Base-by-base conservation (phyloP, 305 asterid genomes). In the Fraxinus latifolia region DNA sequence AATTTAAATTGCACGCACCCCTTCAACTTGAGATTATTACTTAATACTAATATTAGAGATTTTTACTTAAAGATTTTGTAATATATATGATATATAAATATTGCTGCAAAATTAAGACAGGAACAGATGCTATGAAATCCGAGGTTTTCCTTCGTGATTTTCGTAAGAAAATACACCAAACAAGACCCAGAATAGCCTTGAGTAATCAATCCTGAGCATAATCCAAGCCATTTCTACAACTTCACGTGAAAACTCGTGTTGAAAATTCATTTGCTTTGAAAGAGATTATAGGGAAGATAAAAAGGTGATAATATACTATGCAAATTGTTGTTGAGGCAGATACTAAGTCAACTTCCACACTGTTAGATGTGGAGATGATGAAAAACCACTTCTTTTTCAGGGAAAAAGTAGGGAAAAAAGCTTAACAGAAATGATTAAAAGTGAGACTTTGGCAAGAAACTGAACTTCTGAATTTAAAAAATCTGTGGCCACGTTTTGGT, bases 111-210 rank as follows among this genome's bases (percentile, higher is more conserved):
- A 74, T 17, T 9, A 50, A 70, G 58, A 77, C 11, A 21, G 1
- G 1, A 37, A 81, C 3, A 2, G 83, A 27, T 84, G 93, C 91
- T 92, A 90, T 79, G 36, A 79, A 77, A 92, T 92, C 90, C 92
- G 97, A 88, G 94, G 97, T 82, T 90, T 90, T 86, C 98, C 97
- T 86, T 91, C 92, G 83, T 91, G 96, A 83, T 94, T 92, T 82
- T 92, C 97, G 77, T 90, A 93, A 6, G 97, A 90, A 78, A 91
- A 94, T 76, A 93, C 87, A 23, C 98, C 91, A 74, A 93, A 90
- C 21, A 91, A 79, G 8, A 92, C 84, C 96, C 98, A 91, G 88
- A 90, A 94, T 7, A 93, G 90, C 86, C 94, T 91, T 0, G 97
- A 92, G 90, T 90, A 94, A 83, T 92, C 95, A 50, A 94, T 92